Conservation (phyloP, 257 asterid genomes). For the Voacanga thouarsii region DNA sequence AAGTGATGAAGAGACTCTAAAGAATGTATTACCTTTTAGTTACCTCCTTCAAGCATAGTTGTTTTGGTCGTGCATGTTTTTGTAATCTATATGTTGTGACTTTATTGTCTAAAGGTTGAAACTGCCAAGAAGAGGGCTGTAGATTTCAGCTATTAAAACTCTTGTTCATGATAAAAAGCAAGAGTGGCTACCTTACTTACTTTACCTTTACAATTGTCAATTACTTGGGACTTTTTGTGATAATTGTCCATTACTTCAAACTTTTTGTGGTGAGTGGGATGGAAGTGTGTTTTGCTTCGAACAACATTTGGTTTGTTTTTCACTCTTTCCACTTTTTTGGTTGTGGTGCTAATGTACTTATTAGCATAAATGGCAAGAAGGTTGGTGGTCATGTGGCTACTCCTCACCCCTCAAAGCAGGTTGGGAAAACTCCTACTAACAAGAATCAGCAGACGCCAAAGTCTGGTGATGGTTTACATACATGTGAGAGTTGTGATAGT, state of each 20-base stretch:
- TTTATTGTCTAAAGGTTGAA: too few species aligned
- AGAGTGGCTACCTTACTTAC: slow-evolving; percentile 40
- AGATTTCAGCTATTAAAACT: slow-evolving; percentile 46
- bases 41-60: too few species aligned
- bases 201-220: background rate
- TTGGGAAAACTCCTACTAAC: slow-evolving; percentile 62
- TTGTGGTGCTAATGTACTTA: background rate
- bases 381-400: too few species aligned
- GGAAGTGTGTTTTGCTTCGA: too few species aligned
- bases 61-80: too few species aligned
- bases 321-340: background rate
- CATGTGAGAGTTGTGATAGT: slow-evolving; percentile 62
- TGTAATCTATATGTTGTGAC: too few species aligned
- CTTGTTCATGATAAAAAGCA: slow-evolving; percentile 67
- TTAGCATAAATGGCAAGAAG: slow-evolving; percentile 63
- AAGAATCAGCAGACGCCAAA: slow-evolving; percentile 56
- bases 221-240: too few species aligned
- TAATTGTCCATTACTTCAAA: too few species aligned
- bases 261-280: background rate
- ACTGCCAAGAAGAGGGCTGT: slow-evolving; percentile 58
- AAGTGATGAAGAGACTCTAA: too few species aligned
- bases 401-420: slow-evolving; percentile 77
- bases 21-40: too few species aligned
- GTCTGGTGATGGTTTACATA: slow-evolving; percentile 43
- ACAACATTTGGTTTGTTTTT: too few species aligned